Conservation (phyloP, 2,329 filamentous ascomycete genomes). For the Fusarium dimerum region DNA sequence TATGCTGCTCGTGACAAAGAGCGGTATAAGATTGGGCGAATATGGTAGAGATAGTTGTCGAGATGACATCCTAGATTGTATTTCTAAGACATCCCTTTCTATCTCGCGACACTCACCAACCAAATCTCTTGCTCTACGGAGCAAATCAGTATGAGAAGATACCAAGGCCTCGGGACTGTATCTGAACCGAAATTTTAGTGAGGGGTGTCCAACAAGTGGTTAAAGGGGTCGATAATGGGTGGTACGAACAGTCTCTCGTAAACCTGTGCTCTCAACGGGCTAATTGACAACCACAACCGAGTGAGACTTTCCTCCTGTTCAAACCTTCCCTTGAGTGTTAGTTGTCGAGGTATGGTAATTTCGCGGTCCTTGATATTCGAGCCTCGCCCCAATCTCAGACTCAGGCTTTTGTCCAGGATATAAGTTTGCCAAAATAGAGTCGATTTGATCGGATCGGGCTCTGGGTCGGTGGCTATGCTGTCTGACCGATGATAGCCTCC, state of each 20-base stretch:
- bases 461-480: not conserved
- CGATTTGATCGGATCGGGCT: constrained; percentile 33
- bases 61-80: constrained; percentile 14
- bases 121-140: constrained; percentile 38
- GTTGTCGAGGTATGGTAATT: constrained; percentile 48
- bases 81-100: constrained; percentile 35
- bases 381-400: constrained; percentile 58
- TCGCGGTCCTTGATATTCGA: constrained; percentile 60
- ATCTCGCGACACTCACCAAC: constrained; percentile 38
- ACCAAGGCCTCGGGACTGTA: constrained; percentile 52
- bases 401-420: constrained; percentile 57
- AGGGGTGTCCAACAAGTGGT: not conserved
- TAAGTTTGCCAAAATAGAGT: constrained; percentile 53
- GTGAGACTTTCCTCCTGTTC: constrained; percentile 40
- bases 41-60: not conserved
- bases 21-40: not conserved
- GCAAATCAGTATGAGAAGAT: constrained; percentile 39
- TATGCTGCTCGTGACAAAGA: not conserved
- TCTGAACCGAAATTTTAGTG: constrained; percentile 24
- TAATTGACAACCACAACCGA: constrained; percentile 53
- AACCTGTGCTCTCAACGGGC: constrained; percentile 56
- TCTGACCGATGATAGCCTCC: constrained; percentile 56
- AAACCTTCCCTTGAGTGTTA: constrained; percentile 42
- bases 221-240: not conserved
- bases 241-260: constrained; percentile 49